These are phyloP conservation scores for apple (Malus domestica) DNA, from an alignment of 306 rosid genomes.

Conservation along the genomic window ASM211411v1 NC_041802.1:31726501-31727000, in stretches of 20 bases:
- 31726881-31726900: slow-evolving; percentile 15
- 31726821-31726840: slow-evolving; percentile 71
- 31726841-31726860: slow-evolving; percentile 93
- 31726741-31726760: slow-evolving; percentile 17
- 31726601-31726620: background rate
- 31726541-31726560: slow-evolving; percentile 6
- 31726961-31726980: slow-evolving; percentile 66
- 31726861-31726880: slow-evolving; percentile 19
- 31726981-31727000: slow-evolving; percentile 99
- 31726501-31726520: slow-evolving; percentile 93
- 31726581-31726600: background rate
- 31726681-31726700: slow-evolving; percentile 86
- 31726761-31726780: slow-evolving; percentile 8
- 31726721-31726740: slow-evolving; percentile 19
- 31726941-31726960: slow-evolving; percentile 67
- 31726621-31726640: background rate
- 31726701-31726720: slow-evolving; percentile 62
- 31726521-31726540: slow-evolving; percentile 43
- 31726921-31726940: slow-evolving; percentile 9
- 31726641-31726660: slow-evolving; percentile 48
- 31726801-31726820: slow-evolving; percentile 84
- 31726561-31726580: background rate
- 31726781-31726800: slow-evolving; percentile 19
- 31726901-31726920: slow-evolving; percentile 5
- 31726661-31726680: slow-evolving; percentile 88